Percentiles rank a stretch among this genome's conserved stretches.
Evolutionary conservation across 1,284 basidiomycete genomes (phyloP).

Genomic region (Cryptococcus jaspeensis): DNA sequence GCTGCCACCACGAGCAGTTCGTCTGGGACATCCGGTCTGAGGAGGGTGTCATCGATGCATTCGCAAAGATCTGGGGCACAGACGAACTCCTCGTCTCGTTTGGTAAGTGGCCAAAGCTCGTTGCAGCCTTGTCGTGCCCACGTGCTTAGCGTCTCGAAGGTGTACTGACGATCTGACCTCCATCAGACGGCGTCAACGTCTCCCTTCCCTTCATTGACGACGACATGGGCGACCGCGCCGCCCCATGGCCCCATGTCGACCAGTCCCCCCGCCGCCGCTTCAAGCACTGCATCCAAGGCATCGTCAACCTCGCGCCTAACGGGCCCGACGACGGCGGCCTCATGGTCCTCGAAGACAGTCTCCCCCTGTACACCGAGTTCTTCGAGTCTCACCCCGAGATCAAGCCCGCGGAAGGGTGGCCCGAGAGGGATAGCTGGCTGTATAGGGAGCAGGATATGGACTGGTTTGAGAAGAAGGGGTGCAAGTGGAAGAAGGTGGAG

Average conservation of each 20-base stretch:
- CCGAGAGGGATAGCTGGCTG: constrained; percentile 38
- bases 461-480: constrained; percentile 43
- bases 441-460: constrained; percentile 34
- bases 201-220: constrained; percentile 41
- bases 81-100: constrained; percentile 50
- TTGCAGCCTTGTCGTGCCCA: no score
- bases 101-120: constrained; percentile 19
- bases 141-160: background rate
- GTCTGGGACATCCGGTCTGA: constrained; percentile 51
- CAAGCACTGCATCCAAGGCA: constrained; percentile 52
- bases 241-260: constrained; percentile 50
- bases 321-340: constrained; percentile 53
- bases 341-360: constrained; percentile 49
- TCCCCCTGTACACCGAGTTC: constrained; percentile 44
- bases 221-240: constrained; percentile 22
- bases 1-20: constrained; percentile 48
- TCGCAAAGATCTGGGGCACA: constrained; percentile 50
- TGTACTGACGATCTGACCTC: constrained; percentile 32
- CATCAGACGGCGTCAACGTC: constrained; percentile 44
- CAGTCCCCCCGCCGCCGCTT: constrained; percentile 45
- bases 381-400: constrained; percentile 43
- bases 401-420: constrained; percentile 42
- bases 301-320: constrained; percentile 47
- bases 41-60: constrained; percentile 42
- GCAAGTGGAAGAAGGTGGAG: constrained; percentile 39